A percentile compares a stretch with the other conserved stretches of the same genome.
Conservation (phyloP, 352 stramenopile genomes). For the Phytophthora megakarya region DNA sequence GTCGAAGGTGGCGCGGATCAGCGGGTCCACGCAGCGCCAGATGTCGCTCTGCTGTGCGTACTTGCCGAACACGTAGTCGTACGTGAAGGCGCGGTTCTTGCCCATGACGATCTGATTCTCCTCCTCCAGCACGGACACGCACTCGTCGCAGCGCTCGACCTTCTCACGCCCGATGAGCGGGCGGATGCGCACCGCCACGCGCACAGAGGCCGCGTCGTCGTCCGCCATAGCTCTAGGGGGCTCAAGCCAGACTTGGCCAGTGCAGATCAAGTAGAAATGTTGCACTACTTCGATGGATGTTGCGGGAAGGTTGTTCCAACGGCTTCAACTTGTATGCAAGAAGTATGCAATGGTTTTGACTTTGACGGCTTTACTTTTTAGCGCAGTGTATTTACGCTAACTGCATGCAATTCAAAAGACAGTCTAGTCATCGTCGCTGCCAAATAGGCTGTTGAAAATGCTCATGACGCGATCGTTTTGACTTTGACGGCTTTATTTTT, state of each 20-base stretch:
- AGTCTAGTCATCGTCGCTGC: too few relatives aligned
- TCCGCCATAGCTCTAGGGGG: constrained; percentile 34
- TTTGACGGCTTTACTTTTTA: too few relatives aligned
- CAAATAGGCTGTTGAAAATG: too few relatives aligned
- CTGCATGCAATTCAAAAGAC: too few relatives aligned
- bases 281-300: constrained; percentile 23
- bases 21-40: constrained; percentile 81
- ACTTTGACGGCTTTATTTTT: too few relatives aligned
- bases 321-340: constrained; percentile 13
- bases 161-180: constrained; percentile 89
- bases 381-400: too few relatives aligned
- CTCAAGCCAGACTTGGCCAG: background rate
- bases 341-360: too few relatives aligned
- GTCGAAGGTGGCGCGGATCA: constrained; percentile 83
- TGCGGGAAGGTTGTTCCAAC: constrained; percentile 8
- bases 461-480: too few relatives aligned
- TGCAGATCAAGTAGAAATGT: constrained; percentile 17
- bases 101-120: constrained; percentile 88
- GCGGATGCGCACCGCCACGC: constrained; percentile 85
- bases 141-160: constrained; percentile 88
- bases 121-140: constrained; percentile 80
- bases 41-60: constrained; percentile 87
- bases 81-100: constrained; percentile 90
- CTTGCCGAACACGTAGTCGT: constrained; percentile 90
- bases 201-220: constrained; percentile 67